Evolutionary conservation across 345 rosid species (phyloP), one percentile per base, ranked within the genome.

Genomic region (Clausena lansium): DNA sequence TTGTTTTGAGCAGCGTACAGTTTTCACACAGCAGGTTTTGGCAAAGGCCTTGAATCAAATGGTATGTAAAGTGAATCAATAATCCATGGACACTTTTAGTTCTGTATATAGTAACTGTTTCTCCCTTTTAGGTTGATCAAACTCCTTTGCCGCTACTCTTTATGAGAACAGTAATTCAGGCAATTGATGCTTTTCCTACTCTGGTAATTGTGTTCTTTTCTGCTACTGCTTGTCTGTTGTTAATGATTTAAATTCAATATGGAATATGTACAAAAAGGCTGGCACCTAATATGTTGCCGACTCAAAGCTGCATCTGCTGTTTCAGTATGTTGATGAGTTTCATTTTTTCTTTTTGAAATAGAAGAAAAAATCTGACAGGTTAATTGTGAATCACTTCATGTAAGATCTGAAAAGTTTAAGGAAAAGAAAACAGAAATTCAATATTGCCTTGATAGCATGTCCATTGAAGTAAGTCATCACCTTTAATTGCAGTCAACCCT

Each of bases 121-220:
- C 80, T 58, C 47, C 62, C 54, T 88, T 82, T 71, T 90, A 96
- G 99, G 99, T 96, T 81, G 97, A 94, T 81, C 92, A 90, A 83
- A 89, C 92, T 41, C 95, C 97, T 76, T 80, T 93, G 72, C 99
- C 99, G 71, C 84, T 95, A 59, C 97, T 95, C 77, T 95, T 95
- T 84, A 93, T 95, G 99, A 87, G 99, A 90, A 93, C 99, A 9
- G 98, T 92, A n/a, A 95, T 95, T 73, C 98, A 93, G 86, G 93
- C 98, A 71, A 91, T 94, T 61, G 99, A 95, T 71, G 99, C 99
- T 63, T 95, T 91, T 87, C 99, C 99, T 28, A 70, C 92, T 9
- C 89, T 95, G 93, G 99, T 95, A 92, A 84, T 69, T 71, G 52
- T 50, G 8, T 54, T 67, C 9, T 60, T 70, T 60, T 74, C 47